Base-by-base conservation (phyloP, 2,329 filamentous ascomycete species). In the Talaromyces sp. region DNA sequence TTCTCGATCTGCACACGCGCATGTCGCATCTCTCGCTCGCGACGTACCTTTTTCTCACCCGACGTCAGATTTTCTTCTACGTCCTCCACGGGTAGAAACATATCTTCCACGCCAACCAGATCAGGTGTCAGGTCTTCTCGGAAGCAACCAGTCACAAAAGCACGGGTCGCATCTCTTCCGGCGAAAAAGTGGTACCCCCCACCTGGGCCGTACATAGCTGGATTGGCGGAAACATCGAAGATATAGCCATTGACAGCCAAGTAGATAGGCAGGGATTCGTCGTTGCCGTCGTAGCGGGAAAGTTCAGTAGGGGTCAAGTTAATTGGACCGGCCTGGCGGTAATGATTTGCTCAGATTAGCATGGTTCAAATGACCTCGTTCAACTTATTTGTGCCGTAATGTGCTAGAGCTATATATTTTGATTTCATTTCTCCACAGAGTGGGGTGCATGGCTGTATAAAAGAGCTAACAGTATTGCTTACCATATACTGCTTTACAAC, bases 101-200 rank as follows among this genome's bases (percentile, higher is more conserved):
- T 94, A 58, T 86, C 82, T 76, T 97, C 94, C 4, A 90, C 87
- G 41, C 94, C 94, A 56, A 89, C 84, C 70, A 97, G 77, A 75
- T 99, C 94, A 3, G 89, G 82, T 2, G 87, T 94, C 29, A 86
- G 79, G 78, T 99, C 94, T 58, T 91, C 87, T 35, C 84, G 78
- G 76, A 99, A 99, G 73, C 94, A 99, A 16, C 90, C 91, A 2
- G 94, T 97, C 9, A 99, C 86, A 73, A 91, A 99, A 17, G 87
- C 91, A 44, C 94, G 87, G 13, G 89, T 86, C 30, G 93, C 92
- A 74, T 99, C 94, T 57, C 82, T 82, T 55, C 93, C 94, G 0
- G 91, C 85, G 72, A 99, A 96, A 75, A 88, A 87, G 66, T 86
- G 82, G 79, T 99, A 99, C 33, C 85, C 86, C 4, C 92, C 94